Evolutionary conservation across 2,329 filamentous ascomycete genomes (phyloP).

Genomic region (Pseudophaeomoniella oleicola): DNA sequence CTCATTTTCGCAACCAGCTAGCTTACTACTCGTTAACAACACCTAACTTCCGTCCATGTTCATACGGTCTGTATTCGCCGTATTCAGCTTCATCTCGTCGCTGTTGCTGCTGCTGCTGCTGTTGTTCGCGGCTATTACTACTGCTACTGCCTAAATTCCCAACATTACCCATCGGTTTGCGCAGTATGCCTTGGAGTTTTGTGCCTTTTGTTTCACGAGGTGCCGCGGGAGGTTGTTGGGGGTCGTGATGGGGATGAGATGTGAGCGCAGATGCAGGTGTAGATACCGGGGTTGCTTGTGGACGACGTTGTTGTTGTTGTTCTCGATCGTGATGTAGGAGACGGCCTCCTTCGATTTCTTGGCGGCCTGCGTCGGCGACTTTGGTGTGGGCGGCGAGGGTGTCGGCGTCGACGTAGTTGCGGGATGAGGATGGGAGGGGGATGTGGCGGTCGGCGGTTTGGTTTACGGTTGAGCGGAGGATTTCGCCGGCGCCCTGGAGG

Average conservation of each 20-base stretch:
- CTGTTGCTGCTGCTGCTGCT: background rate
- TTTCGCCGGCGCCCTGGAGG: background rate
- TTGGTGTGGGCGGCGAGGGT: background rate
- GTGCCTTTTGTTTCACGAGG: background rate
- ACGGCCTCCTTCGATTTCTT: background rate
- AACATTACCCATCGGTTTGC: background rate
- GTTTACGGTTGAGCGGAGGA: background rate
- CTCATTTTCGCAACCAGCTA: too few species aligned
- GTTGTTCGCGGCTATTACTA: background rate
- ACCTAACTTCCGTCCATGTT: background rate
- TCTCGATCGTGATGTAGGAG: background rate
- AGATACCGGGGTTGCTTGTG: background rate
- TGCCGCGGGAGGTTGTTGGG: background rate
- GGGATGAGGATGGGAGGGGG: background rate
- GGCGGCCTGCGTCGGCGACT: background rate
- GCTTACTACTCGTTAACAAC: background rate
- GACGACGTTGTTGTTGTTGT: background rate
- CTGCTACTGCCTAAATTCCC: background rate
- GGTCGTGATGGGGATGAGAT: background rate
- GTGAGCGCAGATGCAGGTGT: background rate
- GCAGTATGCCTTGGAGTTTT: background rate
- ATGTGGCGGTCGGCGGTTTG: background rate
- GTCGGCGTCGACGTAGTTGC: background rate
- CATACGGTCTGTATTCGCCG: background rate
- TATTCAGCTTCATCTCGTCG: background rate